Evolutionary conservation across 768 basidiomycete genomes (phyloP).

Genomic region (Mycena vitilis): DNA sequence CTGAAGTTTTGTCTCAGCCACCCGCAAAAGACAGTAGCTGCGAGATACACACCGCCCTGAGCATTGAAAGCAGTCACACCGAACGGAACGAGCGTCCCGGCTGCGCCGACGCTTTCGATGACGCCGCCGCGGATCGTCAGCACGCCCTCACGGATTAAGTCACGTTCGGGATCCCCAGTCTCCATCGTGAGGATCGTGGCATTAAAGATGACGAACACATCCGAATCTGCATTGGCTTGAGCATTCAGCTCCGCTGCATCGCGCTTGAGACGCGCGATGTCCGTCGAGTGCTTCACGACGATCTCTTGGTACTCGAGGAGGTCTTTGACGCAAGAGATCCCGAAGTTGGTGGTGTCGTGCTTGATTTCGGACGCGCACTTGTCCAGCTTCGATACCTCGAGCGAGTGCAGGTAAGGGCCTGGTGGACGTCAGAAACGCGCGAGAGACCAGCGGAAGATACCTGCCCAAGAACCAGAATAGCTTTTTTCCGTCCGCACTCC

Average conservation of each 20-base stretch:
- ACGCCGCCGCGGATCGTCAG: conserved; percentile 68
- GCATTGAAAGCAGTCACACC: conserved; percentile 65
- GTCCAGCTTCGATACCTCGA: conserved; percentile 65
- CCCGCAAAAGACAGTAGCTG: neutral
- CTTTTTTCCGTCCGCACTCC: conserved; percentile 71
- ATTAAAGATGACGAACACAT: conserved; percentile 70
- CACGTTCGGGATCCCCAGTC: conserved; percentile 57
- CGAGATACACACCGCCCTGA: conserved; percentile 62
- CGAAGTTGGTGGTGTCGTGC: conserved; percentile 65
- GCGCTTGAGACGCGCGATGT: conserved; percentile 66
- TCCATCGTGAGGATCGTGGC: conserved; percentile 80
- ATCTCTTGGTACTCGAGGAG: conserved; percentile 71
- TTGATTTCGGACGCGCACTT: conserved; percentile 62
- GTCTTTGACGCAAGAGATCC: conserved; percentile 69
- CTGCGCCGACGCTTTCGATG: conserved; percentile 60
- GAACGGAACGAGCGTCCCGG: conserved; percentile 46
- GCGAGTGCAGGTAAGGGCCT: conserved; percentile 74
- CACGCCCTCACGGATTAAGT: conserved; percentile 65
- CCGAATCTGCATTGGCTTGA: conserved; percentile 53
- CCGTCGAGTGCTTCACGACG: conserved; percentile 68
- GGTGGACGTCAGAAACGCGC: neutral
- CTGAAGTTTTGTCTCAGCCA: conserved; percentile 46
- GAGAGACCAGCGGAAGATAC: conserved; percentile 20
- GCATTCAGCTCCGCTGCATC: conserved; percentile 52
- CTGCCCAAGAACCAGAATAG: conserved; percentile 82